Percentiles rank a stretch among this genome's conserved stretches.
phyloP scores from a whole-genome alignment of 345 rosid species.

The Citrus inodora region DNA sequence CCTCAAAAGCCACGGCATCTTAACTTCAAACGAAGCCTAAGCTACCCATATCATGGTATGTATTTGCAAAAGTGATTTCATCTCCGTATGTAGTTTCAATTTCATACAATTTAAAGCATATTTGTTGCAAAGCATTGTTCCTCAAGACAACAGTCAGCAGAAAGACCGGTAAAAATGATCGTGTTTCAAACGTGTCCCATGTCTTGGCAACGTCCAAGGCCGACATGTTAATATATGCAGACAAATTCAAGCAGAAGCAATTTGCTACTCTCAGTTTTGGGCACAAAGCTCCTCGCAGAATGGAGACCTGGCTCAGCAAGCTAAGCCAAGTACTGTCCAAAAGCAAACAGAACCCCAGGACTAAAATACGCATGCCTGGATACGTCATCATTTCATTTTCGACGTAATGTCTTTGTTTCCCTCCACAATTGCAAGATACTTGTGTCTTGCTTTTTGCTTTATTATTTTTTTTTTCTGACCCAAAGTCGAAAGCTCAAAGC shows the following conservation, averaged over 20 bases:
- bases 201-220: constrained; percentile 39
- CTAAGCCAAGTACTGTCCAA: neutral
- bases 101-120: too few relatives aligned
- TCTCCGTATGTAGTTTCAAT: too few relatives aligned
- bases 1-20: too few relatives aligned
- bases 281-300: constrained; percentile 31
- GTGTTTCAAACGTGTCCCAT: constrained; percentile 1
- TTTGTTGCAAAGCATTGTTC: too few relatives aligned
- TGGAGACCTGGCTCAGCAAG: neutral
- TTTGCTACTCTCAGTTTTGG: constrained; percentile 23
- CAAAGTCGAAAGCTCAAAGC: constrained; percentile 1
- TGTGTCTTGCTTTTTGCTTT: neutral
- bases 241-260: constrained; percentile 25
- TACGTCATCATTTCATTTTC: constrained; percentile 39
- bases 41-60: too few relatives aligned
- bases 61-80: too few relatives aligned
- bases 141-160: neutral
- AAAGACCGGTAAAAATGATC: neutral
- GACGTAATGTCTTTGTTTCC: constrained; percentile 5
- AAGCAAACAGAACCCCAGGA: neutral
- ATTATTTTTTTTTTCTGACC: constrained; percentile 1
- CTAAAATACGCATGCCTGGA: constrained; percentile 53
- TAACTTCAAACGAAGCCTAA: too few relatives aligned
- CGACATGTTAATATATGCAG: constrained; percentile 29
- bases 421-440: neutral